Base-by-base conservation (phyloP, 108 stramenopile genomes). In the Cyclotella baltica region DNA sequence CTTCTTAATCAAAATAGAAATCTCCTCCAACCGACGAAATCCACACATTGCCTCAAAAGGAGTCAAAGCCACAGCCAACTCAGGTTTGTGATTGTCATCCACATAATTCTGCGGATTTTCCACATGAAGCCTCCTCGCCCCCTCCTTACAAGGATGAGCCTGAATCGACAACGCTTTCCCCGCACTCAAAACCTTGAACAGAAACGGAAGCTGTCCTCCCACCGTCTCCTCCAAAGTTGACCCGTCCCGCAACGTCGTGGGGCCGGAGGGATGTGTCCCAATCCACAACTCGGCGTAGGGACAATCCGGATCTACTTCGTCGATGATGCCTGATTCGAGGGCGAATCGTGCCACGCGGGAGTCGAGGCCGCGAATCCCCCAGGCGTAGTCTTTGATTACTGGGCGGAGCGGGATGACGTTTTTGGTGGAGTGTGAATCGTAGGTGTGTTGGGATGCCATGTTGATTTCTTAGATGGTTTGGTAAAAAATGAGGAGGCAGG, bases 41-140 rank as follows among this genome's bases (percentile, higher is more conserved):
- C 97, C 97, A 81, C 94, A 94, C 94, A 98, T 93, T 55, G 94
- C 98, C 77, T 97, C 95, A 66, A 99, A 98, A 63, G 85, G 81
- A n/a, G 96, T 97, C 47, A 99, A 71, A 1, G 98, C 98, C 66
- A 98, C 95, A 56, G 98, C 98, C 96, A 99, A 96, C 86, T 99
- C 99, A 0, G 99, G 99, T 75, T 99, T 99, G 89, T 99, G 99
- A 82, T 99, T 99, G 40, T 90, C 81, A 75, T 99, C 98, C 51
- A 92, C 93, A 83, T 99, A 99, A 11, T 87, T 73, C 16, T 87
- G 57, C 23, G 99, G 99, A 55, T 89, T 73, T 15, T 88, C 85
- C 22, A 74, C 67, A 67, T 98, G 89, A 25, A 99, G 81, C n/a
- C 80, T 62, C 48, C 89, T 83, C 28, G 99, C 99, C 4, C 84